Evolutionary conservation across 78 protist genomes (phyloP), one percentile per base, ranked within the genome.

Genomic region (Dictyostelium capitatum): DNA sequence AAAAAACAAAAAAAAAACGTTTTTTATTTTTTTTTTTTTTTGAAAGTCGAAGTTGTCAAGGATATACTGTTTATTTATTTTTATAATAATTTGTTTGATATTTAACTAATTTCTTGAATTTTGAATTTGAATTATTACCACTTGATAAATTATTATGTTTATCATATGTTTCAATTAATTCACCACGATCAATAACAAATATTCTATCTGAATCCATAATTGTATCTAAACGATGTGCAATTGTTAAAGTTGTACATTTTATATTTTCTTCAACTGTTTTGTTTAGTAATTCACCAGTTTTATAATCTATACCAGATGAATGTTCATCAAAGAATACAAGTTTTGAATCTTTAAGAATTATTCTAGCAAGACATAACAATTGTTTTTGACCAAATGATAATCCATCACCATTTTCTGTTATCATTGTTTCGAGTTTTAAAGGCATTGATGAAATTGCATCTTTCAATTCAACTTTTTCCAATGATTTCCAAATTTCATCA

Each of bases 171-270:
- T 94, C 96, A 6, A 82, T 41, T 23, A 94, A 37, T 43, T 69
- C 72, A 20, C 96, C 96, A 25, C 48, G 37, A 23, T 82, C 84
- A 53, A 94, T 23, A 23, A 94, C 93, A 32, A 85, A 9, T 23
- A 98, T 37, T 32, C 51, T 32, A 73, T 93, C 96, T 43, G 79
- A 74, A 85, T 97, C 99, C 51, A 98, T 96, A 84, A 98, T 94
- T 25, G 98, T 98, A 50, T 92, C 80, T 47, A 98, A 91, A 62
- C 99, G 91, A 69, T 98, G 99, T 12, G 99, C 99, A 50, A 98
- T 96, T 15, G 99, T 98, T n/a, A 98, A 46, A 0, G 97, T 96
- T 6, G 99, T 98, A 64, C 89, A 30, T 10, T 81, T 47, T 14
- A 98, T 97, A 30, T 53, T 72, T 3, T 32, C 6, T 25, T 89